Percentiles rank a stretch among this genome's conserved stretches.
These are phyloP conservation scores for Saccharomycopsis hybrid DNA, from an alignment of 1,139 yeast species.

Conservation along the genomic window DNA sequence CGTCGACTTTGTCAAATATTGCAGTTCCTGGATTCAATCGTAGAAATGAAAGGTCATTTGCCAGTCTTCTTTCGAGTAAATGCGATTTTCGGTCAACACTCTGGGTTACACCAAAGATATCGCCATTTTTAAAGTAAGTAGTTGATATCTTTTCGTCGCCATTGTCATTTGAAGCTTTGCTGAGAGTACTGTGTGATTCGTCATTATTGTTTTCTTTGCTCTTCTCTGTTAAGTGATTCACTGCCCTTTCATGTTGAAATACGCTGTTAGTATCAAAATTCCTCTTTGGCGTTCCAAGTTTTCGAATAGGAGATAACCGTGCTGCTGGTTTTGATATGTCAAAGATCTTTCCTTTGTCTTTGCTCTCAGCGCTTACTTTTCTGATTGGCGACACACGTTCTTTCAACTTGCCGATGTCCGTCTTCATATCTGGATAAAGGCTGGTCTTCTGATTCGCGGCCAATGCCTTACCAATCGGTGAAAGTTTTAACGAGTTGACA, in stretches of 20 bases:
- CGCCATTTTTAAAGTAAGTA: too few relatives aligned
- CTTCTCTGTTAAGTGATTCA: too few relatives aligned
- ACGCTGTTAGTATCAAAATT: too few relatives aligned
- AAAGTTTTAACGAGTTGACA: background rate
- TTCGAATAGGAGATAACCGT: conserved; percentile 6
- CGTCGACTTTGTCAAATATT: too few relatives aligned
- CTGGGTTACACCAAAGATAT: conserved; percentile 1
- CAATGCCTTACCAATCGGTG: background rate
- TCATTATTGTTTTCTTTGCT: too few relatives aligned
- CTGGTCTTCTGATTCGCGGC: background rate
- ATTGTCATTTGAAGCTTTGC: too few relatives aligned
- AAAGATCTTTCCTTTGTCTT: background rate
- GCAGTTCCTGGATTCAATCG: too few relatives aligned
- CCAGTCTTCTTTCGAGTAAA: too few relatives aligned
- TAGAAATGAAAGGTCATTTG: too few relatives aligned
- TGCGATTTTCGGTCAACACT: conserved; percentile 15
- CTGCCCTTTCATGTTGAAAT: too few relatives aligned
- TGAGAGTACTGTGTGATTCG: too few relatives aligned
- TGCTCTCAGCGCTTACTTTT: background rate
- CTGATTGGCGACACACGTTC: conserved; percentile 11
- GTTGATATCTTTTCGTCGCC: too few relatives aligned
- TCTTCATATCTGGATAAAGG: conserved; percentile 14
- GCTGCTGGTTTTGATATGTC: conserved; percentile 16
- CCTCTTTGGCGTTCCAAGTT: conserved; percentile 11
- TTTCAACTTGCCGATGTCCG: conserved; percentile 15